phyloP scores from a whole-genome alignment of 1,139 yeast genomes.

The Citeromyces hawaiiensis region DNA sequence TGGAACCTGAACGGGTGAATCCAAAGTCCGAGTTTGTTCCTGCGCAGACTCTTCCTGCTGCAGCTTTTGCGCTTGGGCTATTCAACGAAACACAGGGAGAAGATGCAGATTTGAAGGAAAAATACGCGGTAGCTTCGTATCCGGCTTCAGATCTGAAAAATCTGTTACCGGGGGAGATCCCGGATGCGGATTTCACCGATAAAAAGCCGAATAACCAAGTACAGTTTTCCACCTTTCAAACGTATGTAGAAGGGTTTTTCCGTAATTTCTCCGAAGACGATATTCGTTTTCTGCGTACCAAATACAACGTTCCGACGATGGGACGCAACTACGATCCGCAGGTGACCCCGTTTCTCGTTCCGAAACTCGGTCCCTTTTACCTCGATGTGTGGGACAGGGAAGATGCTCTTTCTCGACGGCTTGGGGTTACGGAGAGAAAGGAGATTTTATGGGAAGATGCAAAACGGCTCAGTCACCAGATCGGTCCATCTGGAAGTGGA shows the following conservation, averaged over 20 bases:
- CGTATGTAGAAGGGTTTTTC: conserved; percentile 78
- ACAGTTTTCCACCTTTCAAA: conserved; percentile 77
- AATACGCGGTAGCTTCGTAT: conserved; percentile 81
- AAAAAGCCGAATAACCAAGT: conserved; percentile 87
- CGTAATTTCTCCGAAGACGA: conserved; percentile 73
- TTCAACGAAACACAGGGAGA: conserved; percentile 52
- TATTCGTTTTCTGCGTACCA: conserved; percentile 54
- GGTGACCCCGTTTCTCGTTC: conserved; percentile 59
- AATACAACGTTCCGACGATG: conserved; percentile 42
- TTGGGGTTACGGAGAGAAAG: conserved; percentile 13
- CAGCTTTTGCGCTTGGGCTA: conserved; percentile 55
- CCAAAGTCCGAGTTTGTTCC: conserved; percentile 73
- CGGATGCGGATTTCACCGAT: conserved; percentile 75
- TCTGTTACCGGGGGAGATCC: conserved; percentile 77
- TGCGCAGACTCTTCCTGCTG: conserved; percentile 57
- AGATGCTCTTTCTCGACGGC: conserved; percentile 22
- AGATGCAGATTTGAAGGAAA: conserved; percentile 59
- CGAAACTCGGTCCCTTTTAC: conserved; percentile 74
- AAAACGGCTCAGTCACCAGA: conserved; percentile 14
- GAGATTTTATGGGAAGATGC: conserved; percentile 18
- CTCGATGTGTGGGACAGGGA: conserved; percentile 82
- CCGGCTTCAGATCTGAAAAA: conserved; percentile 70
- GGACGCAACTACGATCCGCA: conserved; percentile 47
- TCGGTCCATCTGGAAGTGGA: conserved; percentile 50
- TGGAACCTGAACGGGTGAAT: conserved; percentile 51